Evolutionary conservation across 305 asterid genomes (phyloP).

Genomic region (Euphrasia arctica): DNA sequence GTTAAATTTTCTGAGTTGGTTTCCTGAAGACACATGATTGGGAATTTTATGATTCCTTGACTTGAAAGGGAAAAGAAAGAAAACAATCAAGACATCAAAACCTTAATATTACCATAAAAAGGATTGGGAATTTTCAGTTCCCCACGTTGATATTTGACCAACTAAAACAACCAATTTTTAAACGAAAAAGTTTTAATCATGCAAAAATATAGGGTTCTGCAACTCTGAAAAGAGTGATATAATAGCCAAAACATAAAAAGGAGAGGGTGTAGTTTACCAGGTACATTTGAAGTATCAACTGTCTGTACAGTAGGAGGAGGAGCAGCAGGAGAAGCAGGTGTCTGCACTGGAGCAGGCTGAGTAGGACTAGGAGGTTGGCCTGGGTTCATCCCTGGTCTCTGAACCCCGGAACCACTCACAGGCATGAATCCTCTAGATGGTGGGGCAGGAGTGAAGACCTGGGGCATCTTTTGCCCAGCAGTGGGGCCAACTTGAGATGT

Average conservation of each 20-base stretch:
- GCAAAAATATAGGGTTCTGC: background rate
- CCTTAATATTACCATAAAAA: too few relatives aligned
- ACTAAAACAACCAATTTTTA: too few relatives aligned
- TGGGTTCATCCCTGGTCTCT: conserved; percentile 71
- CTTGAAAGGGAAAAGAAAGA: too few relatives aligned
- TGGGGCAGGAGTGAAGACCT: conserved; percentile 56
- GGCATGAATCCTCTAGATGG: conserved; percentile 76
- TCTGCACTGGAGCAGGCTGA: conserved; percentile 57
- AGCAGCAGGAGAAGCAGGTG: conserved; percentile 72
- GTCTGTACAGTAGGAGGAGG: conserved; percentile 99
- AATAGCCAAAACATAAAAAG: conserved; percentile 13
- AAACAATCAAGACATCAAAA: too few relatives aligned
- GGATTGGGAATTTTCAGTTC: too few relatives aligned
- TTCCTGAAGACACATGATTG: too few relatives aligned
- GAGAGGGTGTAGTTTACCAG: conserved; percentile 52
- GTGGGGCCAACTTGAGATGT: conserved; percentile 56
- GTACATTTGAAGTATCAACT: conserved; percentile 91
- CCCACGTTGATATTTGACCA: too few relatives aligned
- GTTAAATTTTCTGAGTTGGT: too few relatives aligned
- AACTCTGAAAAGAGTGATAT: conserved; percentile 13
- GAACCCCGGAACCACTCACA: conserved; percentile 51
- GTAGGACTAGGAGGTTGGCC: conserved; percentile 80
- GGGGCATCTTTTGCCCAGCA: conserved; percentile 64
- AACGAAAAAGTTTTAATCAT: too few relatives aligned
- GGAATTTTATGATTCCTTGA: too few relatives aligned